Base-by-base conservation (phyloP, 2,329 filamentous ascomycete genomes). In the Neonectria punicea region DNA sequence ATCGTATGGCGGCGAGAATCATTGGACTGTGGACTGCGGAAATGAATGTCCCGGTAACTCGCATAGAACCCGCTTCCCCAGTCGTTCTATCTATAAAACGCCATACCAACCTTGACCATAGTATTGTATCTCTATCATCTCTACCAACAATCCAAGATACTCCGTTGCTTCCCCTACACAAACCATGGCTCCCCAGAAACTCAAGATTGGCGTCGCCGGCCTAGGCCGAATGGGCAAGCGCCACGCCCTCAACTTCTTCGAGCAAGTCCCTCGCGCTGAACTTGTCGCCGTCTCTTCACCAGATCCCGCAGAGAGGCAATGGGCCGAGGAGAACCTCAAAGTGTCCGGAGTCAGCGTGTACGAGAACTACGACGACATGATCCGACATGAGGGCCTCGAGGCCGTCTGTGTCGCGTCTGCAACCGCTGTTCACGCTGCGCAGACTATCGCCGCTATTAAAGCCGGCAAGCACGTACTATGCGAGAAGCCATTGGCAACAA, bases 401-500 rank as follows among this genome's bases (percentile, higher is more conserved):
- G 83, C 83, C 11, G 80, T 85, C 1, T 77, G 82, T 9, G 75
- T 82, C 34, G 75, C 76, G 8, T 78, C 76, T 61, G 69, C 82
- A 1, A 86, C 85, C 13, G 85, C 85, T 1, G 86, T 84, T 13
- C 87, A 90, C 68, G 86, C 86, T 0, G 80, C 86, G 67, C 84
- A 89, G 68, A 82, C 86, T 1, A 85, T 87, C 71, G 82, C 84
- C 68, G 86, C 86, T 11, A 88, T 89, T 56, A 74, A 85, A 55
- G 80, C 80, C 9, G 81, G 84, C 47, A 81, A 85, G 69, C 87
- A 89, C 69, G 86, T 89, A 0, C 76, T 89, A 16, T 88, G 86
- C 70, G 87, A 89, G 79, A 89, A 89, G 79, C 87, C 87, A 2
- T 73, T 88, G 34, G 85, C 83, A 47, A 91, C 87, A 0, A 86